Percentiles rank a stretch among this genome's conserved stretches.
Conservation (phyloP, 371 early-diverging fungal genomes). For the Choanephora cucurbitarum region DNA sequence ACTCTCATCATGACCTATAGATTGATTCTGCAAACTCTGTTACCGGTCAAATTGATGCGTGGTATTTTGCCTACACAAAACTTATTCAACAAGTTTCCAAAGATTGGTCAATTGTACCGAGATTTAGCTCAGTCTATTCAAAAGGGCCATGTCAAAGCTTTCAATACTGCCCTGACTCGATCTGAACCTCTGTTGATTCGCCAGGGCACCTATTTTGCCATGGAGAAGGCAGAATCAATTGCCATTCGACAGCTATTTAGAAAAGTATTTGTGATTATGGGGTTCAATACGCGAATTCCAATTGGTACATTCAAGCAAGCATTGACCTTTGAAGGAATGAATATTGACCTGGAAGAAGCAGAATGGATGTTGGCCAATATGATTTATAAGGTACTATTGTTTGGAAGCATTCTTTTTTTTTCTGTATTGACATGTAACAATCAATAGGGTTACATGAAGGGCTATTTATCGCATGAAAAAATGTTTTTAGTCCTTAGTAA, state of each 20-base stretch:
- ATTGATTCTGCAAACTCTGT: constrained; percentile 71
- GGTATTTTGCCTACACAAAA: constrained; percentile 65
- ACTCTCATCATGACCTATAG: too few relatives aligned
- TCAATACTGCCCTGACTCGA: constrained; percentile 59
- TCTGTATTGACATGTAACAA: too few relatives aligned
- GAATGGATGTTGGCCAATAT: constrained; percentile 71
- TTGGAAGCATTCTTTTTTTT: too few relatives aligned
- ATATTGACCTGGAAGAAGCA: constrained; percentile 47
- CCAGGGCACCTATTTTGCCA: constrained; percentile 75
- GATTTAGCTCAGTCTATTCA: constrained; percentile 65
- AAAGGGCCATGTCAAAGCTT: constrained; percentile 69
- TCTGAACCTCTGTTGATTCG: constrained; percentile 60
- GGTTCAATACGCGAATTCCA: constrained; percentile 53
- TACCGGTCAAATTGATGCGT: constrained; percentile 71
- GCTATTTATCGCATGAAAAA: constrained; percentile 85
- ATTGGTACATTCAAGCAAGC: constrained; percentile 59
- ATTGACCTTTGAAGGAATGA: constrained; percentile 47
- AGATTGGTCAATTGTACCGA: constrained; percentile 56
- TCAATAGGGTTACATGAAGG: constrained; percentile 80
- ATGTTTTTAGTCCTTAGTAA: constrained; percentile 74
- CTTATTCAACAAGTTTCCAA: constrained; percentile 60
- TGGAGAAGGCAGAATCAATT: constrained; percentile 73
- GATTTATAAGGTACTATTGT: constrained; percentile 81
- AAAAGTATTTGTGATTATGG: constrained; percentile 62
- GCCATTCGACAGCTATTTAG: constrained; percentile 76